These are phyloP conservation scores for Galerina marginata DNA, from an alignment of 768 basidiomycete genomes.

Conservation along the genomic window DNA sequence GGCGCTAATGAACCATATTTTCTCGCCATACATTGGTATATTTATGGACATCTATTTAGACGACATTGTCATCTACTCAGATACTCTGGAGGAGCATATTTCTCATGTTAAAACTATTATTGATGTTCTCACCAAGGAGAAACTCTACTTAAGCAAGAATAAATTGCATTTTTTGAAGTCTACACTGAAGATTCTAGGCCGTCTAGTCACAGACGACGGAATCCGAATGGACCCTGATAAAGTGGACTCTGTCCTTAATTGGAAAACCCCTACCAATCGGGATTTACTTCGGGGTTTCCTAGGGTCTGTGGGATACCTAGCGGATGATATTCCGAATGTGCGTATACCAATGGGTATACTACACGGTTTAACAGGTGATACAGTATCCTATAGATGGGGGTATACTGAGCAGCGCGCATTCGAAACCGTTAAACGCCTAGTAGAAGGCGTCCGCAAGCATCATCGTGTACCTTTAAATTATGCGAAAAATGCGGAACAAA, in stretches of 20 bases:
- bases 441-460: slow-evolving; percentile 24
- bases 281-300: slow-evolving; percentile 40
- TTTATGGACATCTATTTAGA: slow-evolving; percentile 45
- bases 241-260: slow-evolving; percentile 39
- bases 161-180: slow-evolving; percentile 39
- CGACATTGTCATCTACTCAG: slow-evolving; percentile 48
- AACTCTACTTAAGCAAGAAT: slow-evolving; percentile 38
- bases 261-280: slow-evolving; percentile 38
- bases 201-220: slow-evolving; percentile 37
- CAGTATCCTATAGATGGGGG: slow-evolving; percentile 31
- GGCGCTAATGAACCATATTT: slow-evolving; percentile 46
- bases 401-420: slow-evolving; percentile 39
- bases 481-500: slow-evolving; percentile 15
- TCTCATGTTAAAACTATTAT: slow-evolving; percentile 36
- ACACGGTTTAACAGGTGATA: slow-evolving; percentile 25
- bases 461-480: slow-evolving; percentile 26
- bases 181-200: slow-evolving; percentile 32
- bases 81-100: slow-evolving; percentile 40
- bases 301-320: slow-evolving; percentile 33
- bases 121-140: slow-evolving; percentile 36
- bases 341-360: slow-evolving; percentile 45
- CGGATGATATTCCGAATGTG: slow-evolving; percentile 35
- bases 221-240: slow-evolving; percentile 52
- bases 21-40: slow-evolving; percentile 36
- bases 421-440: slow-evolving; percentile 36